A percentile compares a stretch with the other conserved stretches of the same genome.
These are phyloP conservation scores for Dentipellis fragilis DNA, from an alignment of 768 basidiomycete species.

Conservation along the genomic window DNA sequence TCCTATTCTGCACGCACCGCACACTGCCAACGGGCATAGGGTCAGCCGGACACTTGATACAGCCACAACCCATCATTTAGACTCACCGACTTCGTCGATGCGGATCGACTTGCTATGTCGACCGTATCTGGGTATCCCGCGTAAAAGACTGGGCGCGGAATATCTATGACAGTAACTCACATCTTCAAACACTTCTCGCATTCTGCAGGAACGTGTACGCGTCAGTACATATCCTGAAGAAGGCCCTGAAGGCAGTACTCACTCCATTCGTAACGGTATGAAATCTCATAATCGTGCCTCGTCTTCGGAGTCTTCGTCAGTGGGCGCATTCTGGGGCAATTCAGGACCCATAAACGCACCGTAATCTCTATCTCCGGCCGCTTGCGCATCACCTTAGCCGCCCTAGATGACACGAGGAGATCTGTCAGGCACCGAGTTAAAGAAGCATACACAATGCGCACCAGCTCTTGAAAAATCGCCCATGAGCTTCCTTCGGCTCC, in stretches of 20 bases:
- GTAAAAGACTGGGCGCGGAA: background rate
- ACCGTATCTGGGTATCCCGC: constrained; percentile 42
- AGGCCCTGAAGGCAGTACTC: constrained; percentile 18
- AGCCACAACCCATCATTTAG: background rate
- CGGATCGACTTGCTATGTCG: constrained; percentile 66
- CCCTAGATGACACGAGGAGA: constrained; percentile 34
- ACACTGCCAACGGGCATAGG: constrained; percentile 31
- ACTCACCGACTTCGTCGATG: constrained; percentile 53
- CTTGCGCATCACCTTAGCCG: constrained; percentile 54
- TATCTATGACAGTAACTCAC: constrained; percentile 25
- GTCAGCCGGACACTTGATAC: background rate
- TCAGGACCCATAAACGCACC: constrained; percentile 24
- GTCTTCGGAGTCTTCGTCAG: constrained; percentile 30
- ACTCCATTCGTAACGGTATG: constrained; percentile 69
- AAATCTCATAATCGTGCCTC: constrained; percentile 66
- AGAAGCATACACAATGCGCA: constrained; percentile 19
- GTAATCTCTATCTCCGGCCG: constrained; percentile 65
- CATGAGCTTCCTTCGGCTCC: constrained; percentile 64
- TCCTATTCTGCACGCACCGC: constrained; percentile 56
- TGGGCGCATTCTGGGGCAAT: constrained; percentile 1
- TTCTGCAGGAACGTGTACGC: constrained; percentile 27
- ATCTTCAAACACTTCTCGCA: constrained; percentile 55
- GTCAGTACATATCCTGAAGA: background rate
- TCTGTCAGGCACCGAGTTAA: background rate
- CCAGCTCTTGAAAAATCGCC: constrained; percentile 65